phyloP scores from a whole-genome alignment of 148 eudicot species.

The Persicaria tinctoria region DNA sequence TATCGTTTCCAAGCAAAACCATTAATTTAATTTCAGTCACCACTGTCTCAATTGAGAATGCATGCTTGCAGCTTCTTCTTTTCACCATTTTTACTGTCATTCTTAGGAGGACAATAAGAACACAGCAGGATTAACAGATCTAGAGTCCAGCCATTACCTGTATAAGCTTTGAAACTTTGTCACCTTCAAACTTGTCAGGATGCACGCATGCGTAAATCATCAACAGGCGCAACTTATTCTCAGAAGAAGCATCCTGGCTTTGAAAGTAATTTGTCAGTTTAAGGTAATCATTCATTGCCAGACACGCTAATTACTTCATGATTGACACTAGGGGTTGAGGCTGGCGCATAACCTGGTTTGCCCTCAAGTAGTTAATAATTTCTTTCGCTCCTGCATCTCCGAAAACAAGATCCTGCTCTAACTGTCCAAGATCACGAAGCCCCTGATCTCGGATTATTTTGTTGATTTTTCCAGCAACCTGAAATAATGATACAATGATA shows the following conservation, averaged over 20 bases:
- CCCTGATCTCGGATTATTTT: slow-evolving; percentile 60
- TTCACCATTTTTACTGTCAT: not conserved
- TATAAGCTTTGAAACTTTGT: slow-evolving; percentile 88
- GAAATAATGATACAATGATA: slow-evolving; percentile 8
- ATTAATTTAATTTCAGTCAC: not conserved
- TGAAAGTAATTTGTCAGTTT: slow-evolving; percentile 5
- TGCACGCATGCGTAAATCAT: slow-evolving; percentile 81
- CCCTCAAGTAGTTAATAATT: slow-evolving; percentile 65
- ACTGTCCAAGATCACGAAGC: slow-evolving; percentile 89
- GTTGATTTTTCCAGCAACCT: slow-evolving; percentile 96
- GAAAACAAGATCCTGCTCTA: slow-evolving; percentile 98
- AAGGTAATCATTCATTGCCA: not conserved
- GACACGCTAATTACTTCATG: not conserved
- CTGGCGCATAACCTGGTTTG: slow-evolving; percentile 37
- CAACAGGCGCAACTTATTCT: slow-evolving; percentile 76
- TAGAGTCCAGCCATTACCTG: slow-evolving; percentile 44
- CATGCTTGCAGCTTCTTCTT: not conserved
- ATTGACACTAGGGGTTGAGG: slow-evolving; percentile 4
- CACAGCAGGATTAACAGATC: not conserved
- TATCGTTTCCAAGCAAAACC: not conserved
- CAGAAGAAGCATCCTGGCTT: slow-evolving; percentile 47
- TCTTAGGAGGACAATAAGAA: not conserved
- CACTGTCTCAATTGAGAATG: no score
- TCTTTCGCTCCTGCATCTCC: slow-evolving; percentile 98
- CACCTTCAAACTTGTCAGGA: slow-evolving; percentile 99